A percentile compares a stretch with the other conserved stretches of the same genome.
Evolutionary conservation across 495 filamentous ascomycete species (phyloP).

Genomic region (Melanomma pulvis-pyrius): DNA sequence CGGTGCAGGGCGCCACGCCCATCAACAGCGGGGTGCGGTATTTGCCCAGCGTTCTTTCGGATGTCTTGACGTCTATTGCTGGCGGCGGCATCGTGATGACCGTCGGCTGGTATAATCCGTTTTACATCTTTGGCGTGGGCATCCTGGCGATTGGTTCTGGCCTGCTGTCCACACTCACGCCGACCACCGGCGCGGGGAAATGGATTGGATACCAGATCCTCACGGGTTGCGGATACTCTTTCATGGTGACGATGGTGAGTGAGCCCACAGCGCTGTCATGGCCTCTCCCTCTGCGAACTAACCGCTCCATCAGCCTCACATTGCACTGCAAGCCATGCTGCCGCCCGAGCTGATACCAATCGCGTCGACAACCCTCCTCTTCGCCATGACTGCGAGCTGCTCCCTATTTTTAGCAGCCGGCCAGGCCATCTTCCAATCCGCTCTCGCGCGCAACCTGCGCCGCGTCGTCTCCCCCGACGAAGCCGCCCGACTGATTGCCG

Average conservation of each 20-base stretch:
- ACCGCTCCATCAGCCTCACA: neutral
- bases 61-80: constrained; percentile 10
- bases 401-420: constrained; percentile 5
- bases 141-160: constrained; percentile 69
- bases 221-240: constrained; percentile 59
- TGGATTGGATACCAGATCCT: constrained; percentile 84
- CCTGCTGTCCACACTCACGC: constrained; percentile 64
- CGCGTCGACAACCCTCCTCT: constrained; percentile 10
- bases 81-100: constrained; percentile 1
- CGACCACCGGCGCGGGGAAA: constrained; percentile 53
- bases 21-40: constrained; percentile 32
- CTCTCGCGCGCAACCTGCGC: neutral
- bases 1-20: constrained; percentile 40
- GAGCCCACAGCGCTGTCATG: too few species aligned
- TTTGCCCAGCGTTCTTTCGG: constrained; percentile 13
- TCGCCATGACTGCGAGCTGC: constrained; percentile 14
- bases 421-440: constrained; percentile 8
- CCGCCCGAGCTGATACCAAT: constrained; percentile 9
- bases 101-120: constrained; percentile 48
- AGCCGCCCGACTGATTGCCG: neutral
- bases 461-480: neutral
- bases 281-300: too few species aligned
- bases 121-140: constrained; percentile 63
- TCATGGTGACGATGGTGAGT: constrained; percentile 14
- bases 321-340: constrained; percentile 2